Conservation (phyloP, 106 monocot species). For the Hemerocallis citrina region DNA sequence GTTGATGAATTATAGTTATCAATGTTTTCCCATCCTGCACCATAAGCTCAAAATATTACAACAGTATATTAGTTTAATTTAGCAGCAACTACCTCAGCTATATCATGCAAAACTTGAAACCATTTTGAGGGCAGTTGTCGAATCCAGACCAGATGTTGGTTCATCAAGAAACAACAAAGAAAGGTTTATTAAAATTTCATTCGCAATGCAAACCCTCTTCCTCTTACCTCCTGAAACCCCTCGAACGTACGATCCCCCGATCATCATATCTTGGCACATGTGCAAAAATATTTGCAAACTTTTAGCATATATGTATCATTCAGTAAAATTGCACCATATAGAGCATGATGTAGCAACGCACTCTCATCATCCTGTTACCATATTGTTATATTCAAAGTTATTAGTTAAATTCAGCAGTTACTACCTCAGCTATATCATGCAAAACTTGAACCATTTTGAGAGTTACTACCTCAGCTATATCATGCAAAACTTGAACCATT, state of each 20-base stretch:
- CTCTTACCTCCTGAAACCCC: conserved; percentile 36
- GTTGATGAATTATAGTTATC: conserved; percentile 61
- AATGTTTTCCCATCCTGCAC: conserved; percentile 30
- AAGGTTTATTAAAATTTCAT: conserved; percentile 28
- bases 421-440: too few relatives aligned
- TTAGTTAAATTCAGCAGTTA: too few relatives aligned
- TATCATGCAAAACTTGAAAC: conserved; percentile 20
- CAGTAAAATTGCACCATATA: too few relatives aligned
- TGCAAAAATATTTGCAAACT: background rate
- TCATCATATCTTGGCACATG: conserved; percentile 27
- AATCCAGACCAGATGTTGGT: conserved; percentile 41
- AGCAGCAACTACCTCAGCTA: conserved; percentile 14
- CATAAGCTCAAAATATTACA: background rate
- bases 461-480: conserved; percentile 19
- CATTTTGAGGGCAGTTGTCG: conserved; percentile 25
- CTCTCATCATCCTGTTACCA: too few relatives aligned
- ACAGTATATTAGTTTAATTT: too few relatives aligned
- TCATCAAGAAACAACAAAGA: conserved; percentile 28
- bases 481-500: conserved; percentile 18
- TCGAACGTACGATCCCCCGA: conserved; percentile 24
- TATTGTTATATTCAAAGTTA: too few relatives aligned
- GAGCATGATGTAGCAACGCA: too few relatives aligned
- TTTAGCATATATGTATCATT: too few relatives aligned
- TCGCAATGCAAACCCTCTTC: conserved; percentile 26
- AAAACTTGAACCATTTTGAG: too few relatives aligned